Percentiles rank a stretch among this genome's conserved stretches.
Evolutionary conservation across 768 basidiomycete genomes (phyloP).

Genomic region (Kwoniella mangroviensis): DNA sequence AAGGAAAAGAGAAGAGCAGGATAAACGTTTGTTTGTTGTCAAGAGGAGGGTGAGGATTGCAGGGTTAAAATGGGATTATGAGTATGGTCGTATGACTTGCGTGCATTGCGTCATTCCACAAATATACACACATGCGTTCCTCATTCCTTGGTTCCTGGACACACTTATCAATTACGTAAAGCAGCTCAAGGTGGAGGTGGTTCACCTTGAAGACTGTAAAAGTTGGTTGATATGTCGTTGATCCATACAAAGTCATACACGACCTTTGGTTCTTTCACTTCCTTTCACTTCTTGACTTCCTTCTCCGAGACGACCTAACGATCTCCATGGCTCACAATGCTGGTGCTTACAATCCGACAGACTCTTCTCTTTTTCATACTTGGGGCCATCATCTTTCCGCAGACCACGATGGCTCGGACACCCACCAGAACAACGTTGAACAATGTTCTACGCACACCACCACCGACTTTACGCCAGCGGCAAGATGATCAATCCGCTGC

Average conservation of each 20-base stretch:
- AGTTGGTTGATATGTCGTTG: neutral
- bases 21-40: slow-evolving; percentile 11
- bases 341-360: neutral
- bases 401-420: neutral
- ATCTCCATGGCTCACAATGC: neutral
- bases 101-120: slow-evolving; percentile 13
- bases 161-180: slow-evolving; percentile 19
- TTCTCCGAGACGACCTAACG: neutral
- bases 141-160: slow-evolving; percentile 10
- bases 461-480: neutral
- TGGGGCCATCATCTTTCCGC: neutral
- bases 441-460: slow-evolving; percentile 20
- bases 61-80: neutral
- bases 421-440: slow-evolving; percentile 20
- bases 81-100: neutral
- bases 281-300: neutral
- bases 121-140: neutral
- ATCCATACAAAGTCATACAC: slow-evolving; percentile 1
- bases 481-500: neutral
- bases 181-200: slow-evolving; percentile 11
- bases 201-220: neutral
- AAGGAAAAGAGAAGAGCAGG: neutral
- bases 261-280: neutral
- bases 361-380: neutral
- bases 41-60: too few relatives aligned